Evolutionary conservation across 1,284 basidiomycete species (phyloP).

Genomic region (Pyrrhoderma noxium): DNA sequence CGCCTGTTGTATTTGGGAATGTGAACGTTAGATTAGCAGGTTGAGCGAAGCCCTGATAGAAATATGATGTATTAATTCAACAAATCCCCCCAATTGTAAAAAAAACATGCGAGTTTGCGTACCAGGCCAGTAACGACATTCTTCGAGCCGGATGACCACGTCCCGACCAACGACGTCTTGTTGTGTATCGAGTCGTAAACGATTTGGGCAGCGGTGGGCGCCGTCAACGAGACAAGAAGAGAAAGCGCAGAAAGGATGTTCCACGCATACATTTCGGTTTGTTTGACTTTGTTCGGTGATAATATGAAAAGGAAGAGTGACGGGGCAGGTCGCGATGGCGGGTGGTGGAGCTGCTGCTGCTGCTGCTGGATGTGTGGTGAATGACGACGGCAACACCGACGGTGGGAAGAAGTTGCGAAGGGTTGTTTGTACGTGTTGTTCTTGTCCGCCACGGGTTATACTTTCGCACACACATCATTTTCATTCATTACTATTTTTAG

Average conservation of each 20-base stretch:
- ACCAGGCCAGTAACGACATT: slow-evolving; percentile 79
- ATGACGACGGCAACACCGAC: slow-evolving; percentile 6
- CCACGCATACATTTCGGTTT: slow-evolving; percentile 1
- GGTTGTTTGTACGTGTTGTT: slow-evolving; percentile 8
- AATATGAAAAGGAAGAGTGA: slow-evolving; percentile 1
- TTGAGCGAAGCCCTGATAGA: slow-evolving; percentile 67
- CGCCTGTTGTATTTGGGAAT: slow-evolving; percentile 77
- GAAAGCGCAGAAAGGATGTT: slow-evolving; percentile 30
- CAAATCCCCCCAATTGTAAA: neutral
- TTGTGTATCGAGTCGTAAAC: slow-evolving; percentile 42
- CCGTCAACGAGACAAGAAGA: slow-evolving; percentile 24
- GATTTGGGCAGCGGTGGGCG: slow-evolving; percentile 34
- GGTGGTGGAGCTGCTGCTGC: neutral
- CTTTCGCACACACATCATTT: slow-evolving; percentile 10
- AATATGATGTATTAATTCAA: slow-evolving; percentile 4
- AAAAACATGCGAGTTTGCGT: slow-evolving; percentile 31
- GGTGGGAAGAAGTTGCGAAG: neutral
- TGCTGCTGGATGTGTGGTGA: neutral
- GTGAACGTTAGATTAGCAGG: slow-evolving; percentile 74
- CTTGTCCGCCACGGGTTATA: slow-evolving; percentile 5
- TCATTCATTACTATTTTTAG: no score
- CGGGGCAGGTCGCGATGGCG: neutral
- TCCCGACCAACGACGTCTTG: slow-evolving; percentile 62
- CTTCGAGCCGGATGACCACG: slow-evolving; percentile 77
- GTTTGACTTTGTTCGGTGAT: neutral